Evolutionary conservation across 192 early-diverging fungal species (phyloP), one percentile per base, ranked within the genome.

Genomic region (Umbelopsis isabellina): DNA sequence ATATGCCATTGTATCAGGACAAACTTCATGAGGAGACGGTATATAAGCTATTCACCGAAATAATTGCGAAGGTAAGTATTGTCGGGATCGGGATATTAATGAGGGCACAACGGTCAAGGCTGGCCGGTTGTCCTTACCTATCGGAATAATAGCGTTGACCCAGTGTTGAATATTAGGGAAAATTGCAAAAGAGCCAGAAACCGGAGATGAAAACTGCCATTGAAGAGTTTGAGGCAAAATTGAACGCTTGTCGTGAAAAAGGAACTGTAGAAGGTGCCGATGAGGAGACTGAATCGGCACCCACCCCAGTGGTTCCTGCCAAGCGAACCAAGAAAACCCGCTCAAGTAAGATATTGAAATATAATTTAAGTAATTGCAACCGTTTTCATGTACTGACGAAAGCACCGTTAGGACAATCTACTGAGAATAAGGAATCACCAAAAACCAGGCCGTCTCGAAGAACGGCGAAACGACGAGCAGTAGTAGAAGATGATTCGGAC

Each of bases 1-100:
- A 85, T 18, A 84, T 97, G 53, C 90, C 92, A 6, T 74, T 86
- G 49, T 99, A 95, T 79, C 90, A 93, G 70, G 93, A 99, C 71
- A 99, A 98, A 79, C 83, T 99, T 18, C 83, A 93, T 58, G 95
- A 97, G 67, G 86, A 89, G 12, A 72, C 82, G 2, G 90, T 99
- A 30, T 91, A 88, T 79, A 97, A 97, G 79, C 83, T 85, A 50
- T 90, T 98, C 69, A 65, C 78, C 22, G 98, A 99, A 66, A 95
- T 99, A 67, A 82, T 96, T 44, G 68, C 80, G 27, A 98, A 96
- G 90, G 91, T 91, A 96, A 89, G 91, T 91, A 67, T 25, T 55
- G 2, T 41, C 75, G n/a, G 13, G 25, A 46, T 16, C 15, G 44
- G 27, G 45, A 52, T 9, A 22, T 22, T 45, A 30, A 65, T 69